Base-by-base conservation (phyloP, 2,329 filamentous ascomycete species). In the Fusarium sp. region DNA sequence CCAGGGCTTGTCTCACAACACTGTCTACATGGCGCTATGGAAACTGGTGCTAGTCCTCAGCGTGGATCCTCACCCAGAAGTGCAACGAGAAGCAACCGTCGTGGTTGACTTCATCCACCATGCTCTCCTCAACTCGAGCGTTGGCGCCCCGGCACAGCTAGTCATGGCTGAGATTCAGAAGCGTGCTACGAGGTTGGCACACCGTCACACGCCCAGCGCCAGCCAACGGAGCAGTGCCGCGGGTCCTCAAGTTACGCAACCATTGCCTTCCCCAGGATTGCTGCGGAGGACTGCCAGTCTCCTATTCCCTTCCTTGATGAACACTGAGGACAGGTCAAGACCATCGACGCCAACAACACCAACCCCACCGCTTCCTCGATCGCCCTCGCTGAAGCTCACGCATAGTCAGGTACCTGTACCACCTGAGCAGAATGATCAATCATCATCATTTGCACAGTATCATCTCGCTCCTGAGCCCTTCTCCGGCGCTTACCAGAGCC, bases 21-120 rank as follows among this genome's bases (percentile, higher is more conserved):
- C 93, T 0, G 92, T 97, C 16, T 97, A 96, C 78, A 91, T 94
- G 29, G 92, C 94, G 1, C 91, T 96, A 67, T 99, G 96, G 96
- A 96, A 97, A 78, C 92, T 97, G 75, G 86, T 96, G 44, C 83
- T 97, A 64, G 92, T 97, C 67, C 85, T 98, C 78, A 95, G 93
- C 46, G 93, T 97, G 16, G 96, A 99, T 76, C 95, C 96, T 40
- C 94, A 97, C 76, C 93, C 95, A 1, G 95, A 98, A 76, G 92
- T 98, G 33, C 92, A 96, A 68, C 87, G 91, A 70, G 92, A 96
- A 77, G 95, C 93, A 9, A 90, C 89, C 6, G 85, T 91, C n/a
- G 89, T 98, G 46, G 88, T 97, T 29, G 96, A 99, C 78, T 92
- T 91, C 74, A 86, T 98, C 25, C 90, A 97, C 75, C 86, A 91